Conservation (phyloP, 2,329 filamentous ascomycete genomes). For the Colletotrichum sp. region DNA sequence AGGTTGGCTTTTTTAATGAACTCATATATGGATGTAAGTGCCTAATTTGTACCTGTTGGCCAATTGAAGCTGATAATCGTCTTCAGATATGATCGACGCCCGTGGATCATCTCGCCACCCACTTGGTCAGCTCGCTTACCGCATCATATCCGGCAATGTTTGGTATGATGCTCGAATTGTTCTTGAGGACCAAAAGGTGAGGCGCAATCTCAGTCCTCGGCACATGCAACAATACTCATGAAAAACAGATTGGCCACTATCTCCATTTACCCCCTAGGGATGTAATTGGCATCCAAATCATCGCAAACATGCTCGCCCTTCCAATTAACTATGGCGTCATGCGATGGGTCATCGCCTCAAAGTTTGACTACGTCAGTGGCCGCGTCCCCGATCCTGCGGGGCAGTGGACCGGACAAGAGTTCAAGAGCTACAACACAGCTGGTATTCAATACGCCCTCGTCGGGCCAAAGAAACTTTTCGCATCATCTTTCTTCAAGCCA, state of each 20-base stretch:
- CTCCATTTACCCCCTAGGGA: conserved; percentile 64
- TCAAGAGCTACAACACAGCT: conserved; percentile 57
- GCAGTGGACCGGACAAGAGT: conserved; percentile 65
- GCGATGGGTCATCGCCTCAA: conserved; percentile 63
- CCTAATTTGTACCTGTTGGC: too few relatives aligned
- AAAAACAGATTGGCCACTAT: conserved; percentile 67
- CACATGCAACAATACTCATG: neutral
- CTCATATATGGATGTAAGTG: conserved; percentile 53
- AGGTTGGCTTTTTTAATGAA: conserved; percentile 65
- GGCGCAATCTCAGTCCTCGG: too few relatives aligned
- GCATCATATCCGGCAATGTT: conserved; percentile 65
- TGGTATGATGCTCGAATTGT: conserved; percentile 65
- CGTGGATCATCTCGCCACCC: conserved; percentile 29
- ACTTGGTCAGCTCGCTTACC: conserved; percentile 63
- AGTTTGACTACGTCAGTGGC: conserved; percentile 60
- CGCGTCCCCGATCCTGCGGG: conserved; percentile 56
- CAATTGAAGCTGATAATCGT: neutral
- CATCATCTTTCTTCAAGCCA: conserved; percentile 48
- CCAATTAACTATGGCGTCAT: conserved; percentile 67
- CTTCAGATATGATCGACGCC: conserved; percentile 12
- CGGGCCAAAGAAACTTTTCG: conserved; percentile 48
- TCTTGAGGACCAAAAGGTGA: conserved; percentile 52
- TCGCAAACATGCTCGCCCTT: conserved; percentile 10
- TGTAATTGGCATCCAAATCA: conserved; percentile 53
- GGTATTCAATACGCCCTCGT: conserved; percentile 66